These are phyloP conservation scores for Aspergillus chevalieri DNA, from an alignment of 2,329 filamentous ascomycete species.

Conservation along the genomic window DNA sequence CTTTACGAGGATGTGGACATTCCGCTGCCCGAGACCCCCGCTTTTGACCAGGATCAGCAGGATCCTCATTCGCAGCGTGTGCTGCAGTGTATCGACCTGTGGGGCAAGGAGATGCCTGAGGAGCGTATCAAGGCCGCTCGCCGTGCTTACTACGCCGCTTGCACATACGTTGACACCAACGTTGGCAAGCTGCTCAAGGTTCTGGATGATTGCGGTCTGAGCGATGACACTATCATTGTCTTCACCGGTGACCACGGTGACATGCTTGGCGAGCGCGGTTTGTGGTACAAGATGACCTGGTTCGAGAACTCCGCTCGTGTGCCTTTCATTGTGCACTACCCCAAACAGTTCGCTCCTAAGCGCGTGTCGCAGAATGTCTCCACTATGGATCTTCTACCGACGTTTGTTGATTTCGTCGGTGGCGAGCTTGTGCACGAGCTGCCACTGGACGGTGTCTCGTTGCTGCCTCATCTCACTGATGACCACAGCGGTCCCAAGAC, in stretches of 20 bases:
- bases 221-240: slow-evolving; percentile 81
- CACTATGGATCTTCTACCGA: slow-evolving; percentile 83
- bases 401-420: slow-evolving; percentile 75
- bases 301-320: slow-evolving; percentile 88
- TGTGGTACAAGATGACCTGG: slow-evolving; percentile 98
- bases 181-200: slow-evolving; percentile 75
- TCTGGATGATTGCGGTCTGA: slow-evolving; percentile 70
- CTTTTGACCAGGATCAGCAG: slow-evolving; percentile 71
- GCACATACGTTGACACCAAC: slow-evolving; percentile 90
- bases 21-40: slow-evolving; percentile 64
- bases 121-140: slow-evolving; percentile 81
- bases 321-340: slow-evolving; percentile 77
- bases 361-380: slow-evolving; percentile 79
- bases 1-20: slow-evolving; percentile 85
- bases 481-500: slow-evolving; percentile 47
- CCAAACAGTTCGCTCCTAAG: slow-evolving; percentile 66
- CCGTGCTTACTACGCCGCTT: slow-evolving; percentile 85
- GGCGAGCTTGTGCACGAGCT: slow-evolving; percentile 62
- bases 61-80: slow-evolving; percentile 83
- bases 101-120: slow-evolving; percentile 74
- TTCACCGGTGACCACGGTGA: slow-evolving; percentile 94
- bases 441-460: slow-evolving; percentile 78
- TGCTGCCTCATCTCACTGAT: slow-evolving; percentile 68
- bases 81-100: slow-evolving; percentile 78
- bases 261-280: slow-evolving; percentile 85